Base-by-base conservation (phyloP, 2,329 filamentous ascomycete genomes). In the Moelleriella libera region DNA sequence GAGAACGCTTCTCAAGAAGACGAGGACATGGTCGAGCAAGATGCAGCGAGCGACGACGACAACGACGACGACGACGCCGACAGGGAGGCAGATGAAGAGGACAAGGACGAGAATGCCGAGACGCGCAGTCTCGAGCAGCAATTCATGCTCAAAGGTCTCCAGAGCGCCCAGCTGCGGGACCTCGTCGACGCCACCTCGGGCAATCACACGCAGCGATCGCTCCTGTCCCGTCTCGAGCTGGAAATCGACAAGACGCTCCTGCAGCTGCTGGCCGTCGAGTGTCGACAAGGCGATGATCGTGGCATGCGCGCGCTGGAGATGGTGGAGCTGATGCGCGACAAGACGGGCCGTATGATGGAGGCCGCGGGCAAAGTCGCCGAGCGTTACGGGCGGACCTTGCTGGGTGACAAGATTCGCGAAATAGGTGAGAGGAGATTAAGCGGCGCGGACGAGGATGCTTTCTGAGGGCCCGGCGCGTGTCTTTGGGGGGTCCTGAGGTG, bases 221-320 rank as follows among this genome's bases (percentile, higher is more conserved):
- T 80, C 43, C 74, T 95, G 11, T 75, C 78, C 11, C 74, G 79
- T 40, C 74, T 88, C 48, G 86, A 94, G 63, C 69, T 94, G 43
- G 87, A 94, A 43, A 79, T 94, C 39, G 89, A 98, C 69, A 95
- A 95, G 69, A 80, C 83, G 42, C 71, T 98, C 45, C 70, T 98
- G 53, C 88, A 96, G 68, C 75, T 97, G 61, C 71, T 98, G 59
- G 89, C 87, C 2, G 71, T 83, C 6, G 92, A 97, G 69, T 98
- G 92, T 62, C 80, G 88, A 50, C 87, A 92, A 54, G 88, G 88
- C 43, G 92, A 98, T 63, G 89, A 97, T 52, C 75, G 85, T 31
- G 90, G 89, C 5, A 96, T 96, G 88, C 88, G 90, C 55, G 90
- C 90, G 1, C 70, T 98, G 37, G 94, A 98, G 67, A 76, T 97